phyloP scores from a whole-genome alignment of 2,329 filamentous ascomycete species.

The Cytospora mali region DNA sequence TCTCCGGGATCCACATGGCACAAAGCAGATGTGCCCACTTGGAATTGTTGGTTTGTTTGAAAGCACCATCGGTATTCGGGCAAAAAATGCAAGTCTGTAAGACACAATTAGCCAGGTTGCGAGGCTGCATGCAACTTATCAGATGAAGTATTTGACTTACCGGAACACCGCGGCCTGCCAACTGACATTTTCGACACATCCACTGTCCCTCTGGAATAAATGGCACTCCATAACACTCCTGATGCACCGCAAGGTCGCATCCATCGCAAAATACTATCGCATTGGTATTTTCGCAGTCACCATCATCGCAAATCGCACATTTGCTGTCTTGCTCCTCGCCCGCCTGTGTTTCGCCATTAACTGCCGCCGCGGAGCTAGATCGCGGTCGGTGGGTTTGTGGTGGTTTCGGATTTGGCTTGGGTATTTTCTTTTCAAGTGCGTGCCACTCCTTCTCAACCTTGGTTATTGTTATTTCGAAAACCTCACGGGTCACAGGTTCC shows the following conservation, averaged over 20 bases:
- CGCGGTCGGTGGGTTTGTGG: constrained; percentile 91
- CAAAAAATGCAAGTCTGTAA: constrained; percentile 91
- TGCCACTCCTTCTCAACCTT: constrained; percentile 99
- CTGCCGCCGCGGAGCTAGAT: constrained; percentile 90
- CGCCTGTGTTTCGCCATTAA: constrained; percentile 86
- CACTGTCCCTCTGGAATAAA: constrained; percentile 99
- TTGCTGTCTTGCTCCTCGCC: constrained; percentile 97
- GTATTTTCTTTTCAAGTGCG: constrained; percentile 91
- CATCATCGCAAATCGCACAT: constrained; percentile 96
- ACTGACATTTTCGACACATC: constrained; percentile 94
- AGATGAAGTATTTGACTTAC: constrained; percentile 48
- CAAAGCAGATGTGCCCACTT: constrained; percentile 97
- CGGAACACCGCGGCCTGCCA: constrained; percentile 88
- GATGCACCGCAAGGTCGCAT: constrained; percentile 95
- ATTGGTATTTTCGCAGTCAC: constrained; percentile 99
- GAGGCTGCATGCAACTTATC: neutral
- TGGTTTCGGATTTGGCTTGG: constrained; percentile 94
- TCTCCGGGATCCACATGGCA: constrained; percentile 98
- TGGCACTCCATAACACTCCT: constrained; percentile 97
- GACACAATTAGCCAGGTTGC: constrained; percentile 19
- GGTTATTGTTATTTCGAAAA: constrained; percentile 97
- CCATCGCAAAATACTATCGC: constrained; percentile 99
- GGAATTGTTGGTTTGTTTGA: constrained; percentile 95
- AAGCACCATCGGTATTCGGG: constrained; percentile 94
- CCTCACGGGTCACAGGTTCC: constrained; percentile 84